Conservation (phyloP, 192 early-diverging fungal species). For the Mortierella antarctica region DNA sequence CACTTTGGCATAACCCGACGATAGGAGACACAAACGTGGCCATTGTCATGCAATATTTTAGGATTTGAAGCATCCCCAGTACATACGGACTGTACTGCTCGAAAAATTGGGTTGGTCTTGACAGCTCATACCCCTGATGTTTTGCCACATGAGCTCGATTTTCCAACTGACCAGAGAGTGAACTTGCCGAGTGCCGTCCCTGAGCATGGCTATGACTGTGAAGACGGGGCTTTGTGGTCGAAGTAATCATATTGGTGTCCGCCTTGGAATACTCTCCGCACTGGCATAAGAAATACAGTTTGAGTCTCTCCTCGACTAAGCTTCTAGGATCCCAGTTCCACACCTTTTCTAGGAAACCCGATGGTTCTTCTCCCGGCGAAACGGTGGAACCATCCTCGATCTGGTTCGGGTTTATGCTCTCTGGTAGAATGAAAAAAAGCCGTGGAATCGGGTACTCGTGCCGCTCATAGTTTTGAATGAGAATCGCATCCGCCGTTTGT, state of each 20-base stretch:
- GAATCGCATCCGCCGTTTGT: constrained; percentile 2
- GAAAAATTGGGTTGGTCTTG: constrained; percentile 12
- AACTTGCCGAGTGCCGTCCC: background rate
- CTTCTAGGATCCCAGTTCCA: background rate
- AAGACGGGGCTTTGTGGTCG: background rate
- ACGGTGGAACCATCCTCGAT: too few species aligned
- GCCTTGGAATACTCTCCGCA: constrained; percentile 7
- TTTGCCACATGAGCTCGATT: constrained; percentile 10
- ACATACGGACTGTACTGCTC: constrained; percentile 17
- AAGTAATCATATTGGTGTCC: background rate
- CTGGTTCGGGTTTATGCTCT: background rate
- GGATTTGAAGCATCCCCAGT: constrained; percentile 8
- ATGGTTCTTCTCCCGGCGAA: background rate
- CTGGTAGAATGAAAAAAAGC: constrained; percentile 14
- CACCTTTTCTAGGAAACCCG: background rate
- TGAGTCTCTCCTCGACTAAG: background rate
- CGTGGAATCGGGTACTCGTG: constrained; percentile 24
- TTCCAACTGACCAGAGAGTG: background rate
- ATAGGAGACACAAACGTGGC: background rate
- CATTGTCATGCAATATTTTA: constrained; percentile 2
- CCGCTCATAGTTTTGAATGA: constrained; percentile 23
- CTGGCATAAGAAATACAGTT: constrained; percentile 17
- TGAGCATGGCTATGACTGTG: background rate
- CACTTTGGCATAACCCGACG: background rate
- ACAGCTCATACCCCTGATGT: constrained; percentile 6